Base-by-base conservation (phyloP, 202 grass and related monocot genomes). In the Zizania palustris region DNA sequence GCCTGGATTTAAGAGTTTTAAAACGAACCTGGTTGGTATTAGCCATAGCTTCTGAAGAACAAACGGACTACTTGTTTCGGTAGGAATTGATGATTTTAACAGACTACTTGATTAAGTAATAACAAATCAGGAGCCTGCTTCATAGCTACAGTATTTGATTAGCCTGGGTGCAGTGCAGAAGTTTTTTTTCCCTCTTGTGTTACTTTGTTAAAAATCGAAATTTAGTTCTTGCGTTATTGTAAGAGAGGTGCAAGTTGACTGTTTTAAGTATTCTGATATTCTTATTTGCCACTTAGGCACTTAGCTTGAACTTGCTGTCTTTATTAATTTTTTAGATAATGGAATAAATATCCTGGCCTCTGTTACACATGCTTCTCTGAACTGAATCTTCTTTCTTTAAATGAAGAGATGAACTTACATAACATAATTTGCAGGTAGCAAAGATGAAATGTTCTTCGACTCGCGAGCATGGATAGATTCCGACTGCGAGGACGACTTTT, bases 401-500 rank as follows among this genome's bases (percentile, higher is more conserved):
- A 59, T 59, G 20, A 48, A 19, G 8, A 48, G 5, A 45, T 16
- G 40, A 33, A 50, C 79, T 86, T 76, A 89, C 53, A 20, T n/a
- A 53, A 51, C 43, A 45, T 81, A 56, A 65, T 73, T 71, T 80
- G 70, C 85, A 94, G 87, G 85, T 37, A 90, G 83, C 82, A 97
- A 94, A 65, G 91, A 92, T 21, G 95, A 94, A 76, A 63, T 90
- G 41, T 97, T 94, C 87, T 97, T 90, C 3, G 95, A 97, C 37
- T 92, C 91, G 59, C 81, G 51, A 63, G 82, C 65, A 67, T 94
- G 91, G 86, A 63, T 97, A 48, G 95, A 97, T 64, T 97, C 95
- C 56, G 95, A 97, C 77, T 93, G 91, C 21, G 94, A 97, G 60
- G 94, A 97, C 66, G 93, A 97, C 81, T 97, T 97, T 58, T 90